Conservation (phyloP, 2,329 filamentous ascomycete genomes). For the Colletotrichum australisinense region DNA sequence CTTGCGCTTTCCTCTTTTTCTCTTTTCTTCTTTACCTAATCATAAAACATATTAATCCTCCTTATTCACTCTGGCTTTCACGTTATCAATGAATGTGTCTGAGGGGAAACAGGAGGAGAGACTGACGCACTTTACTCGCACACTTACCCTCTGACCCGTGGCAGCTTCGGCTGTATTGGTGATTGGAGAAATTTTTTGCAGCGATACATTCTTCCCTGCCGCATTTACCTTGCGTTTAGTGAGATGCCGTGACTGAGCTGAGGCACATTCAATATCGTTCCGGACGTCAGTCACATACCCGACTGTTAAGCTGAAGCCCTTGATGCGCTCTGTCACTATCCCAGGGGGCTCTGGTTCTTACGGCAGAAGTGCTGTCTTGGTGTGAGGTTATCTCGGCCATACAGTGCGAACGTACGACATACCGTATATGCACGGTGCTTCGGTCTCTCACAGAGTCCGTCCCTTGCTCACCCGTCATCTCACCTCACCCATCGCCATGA, state of each 20-base stretch:
- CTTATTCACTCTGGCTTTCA: constrained; percentile 78
- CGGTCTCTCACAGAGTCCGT: not conserved
- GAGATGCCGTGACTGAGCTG: not conserved
- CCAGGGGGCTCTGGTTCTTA: too few species aligned
- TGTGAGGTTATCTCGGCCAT: not conserved
- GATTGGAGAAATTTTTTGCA: constrained; percentile 48
- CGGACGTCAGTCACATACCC: not conserved
- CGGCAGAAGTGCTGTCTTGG: too few species aligned
- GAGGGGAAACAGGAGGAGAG: constrained; percentile 82
- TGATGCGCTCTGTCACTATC: not conserved
- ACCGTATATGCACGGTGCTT: constrained; percentile 1
- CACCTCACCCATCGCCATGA: not conserved
- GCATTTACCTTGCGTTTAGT: not conserved
- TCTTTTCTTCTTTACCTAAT: constrained; percentile 48
- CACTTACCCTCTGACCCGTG: constrained; percentile 62
- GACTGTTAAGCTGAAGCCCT: not conserved
- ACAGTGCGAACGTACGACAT: not conserved
- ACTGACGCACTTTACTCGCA: constrained; percentile 53
- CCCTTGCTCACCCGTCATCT: not conserved
- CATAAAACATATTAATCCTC: constrained; percentile 54
- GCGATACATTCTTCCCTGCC: constrained; percentile 41
- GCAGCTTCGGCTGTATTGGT: constrained; percentile 42
- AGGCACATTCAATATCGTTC: not conserved
- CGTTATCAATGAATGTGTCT: constrained; percentile 61
- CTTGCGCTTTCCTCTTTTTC: constrained; percentile 9